Conservation (phyloP, 768 basidiomycete species). For the Thelephora ganbajun region DNA sequence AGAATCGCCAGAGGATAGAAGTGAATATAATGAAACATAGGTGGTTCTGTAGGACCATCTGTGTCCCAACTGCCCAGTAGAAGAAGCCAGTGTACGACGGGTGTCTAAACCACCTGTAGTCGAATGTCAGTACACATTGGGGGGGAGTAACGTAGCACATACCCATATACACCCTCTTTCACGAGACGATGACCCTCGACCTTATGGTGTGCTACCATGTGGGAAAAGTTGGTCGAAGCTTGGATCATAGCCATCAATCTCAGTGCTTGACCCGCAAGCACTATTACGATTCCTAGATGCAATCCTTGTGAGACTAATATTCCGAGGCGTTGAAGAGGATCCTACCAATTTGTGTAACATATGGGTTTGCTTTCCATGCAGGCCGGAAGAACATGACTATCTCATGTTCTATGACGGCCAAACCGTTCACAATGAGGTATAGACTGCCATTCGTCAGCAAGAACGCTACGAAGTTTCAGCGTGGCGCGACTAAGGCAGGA, state of each 20-base stretch:
- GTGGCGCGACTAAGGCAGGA: not conserved
- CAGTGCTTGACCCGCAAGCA: slow-evolving; percentile 59
- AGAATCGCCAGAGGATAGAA: slow-evolving; percentile 74
- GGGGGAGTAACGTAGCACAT: slow-evolving; percentile 16
- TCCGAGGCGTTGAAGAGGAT: not conserved
- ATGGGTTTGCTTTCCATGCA: slow-evolving; percentile 41
- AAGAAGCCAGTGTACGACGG: slow-evolving; percentile 97
- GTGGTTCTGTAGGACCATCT: slow-evolving; percentile 82
- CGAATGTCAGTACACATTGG: not conserved
- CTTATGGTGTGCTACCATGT: slow-evolving; percentile 69
- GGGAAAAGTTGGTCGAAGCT: slow-evolving; percentile 87
- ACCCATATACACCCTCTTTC: slow-evolving; percentile 84
- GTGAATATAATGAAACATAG: slow-evolving; percentile 54
- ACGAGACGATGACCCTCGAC: slow-evolving; percentile 65
- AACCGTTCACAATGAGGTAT: slow-evolving; percentile 76
- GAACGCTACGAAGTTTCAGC: slow-evolving; percentile 45
- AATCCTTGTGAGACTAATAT: not conserved
- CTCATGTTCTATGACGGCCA: slow-evolving; percentile 73
- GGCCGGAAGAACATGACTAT: slow-evolving; percentile 56
- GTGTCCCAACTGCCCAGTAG: slow-evolving; percentile 95
- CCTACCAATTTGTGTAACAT: slow-evolving; percentile 47
- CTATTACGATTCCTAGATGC: slow-evolving; percentile 44
- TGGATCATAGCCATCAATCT: slow-evolving; percentile 95
- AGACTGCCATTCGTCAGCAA: slow-evolving; percentile 77
- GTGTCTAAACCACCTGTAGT: slow-evolving; percentile 69